Conservation (phyloP, 345 rosid species). For the Pistacia integerrima region DNA sequence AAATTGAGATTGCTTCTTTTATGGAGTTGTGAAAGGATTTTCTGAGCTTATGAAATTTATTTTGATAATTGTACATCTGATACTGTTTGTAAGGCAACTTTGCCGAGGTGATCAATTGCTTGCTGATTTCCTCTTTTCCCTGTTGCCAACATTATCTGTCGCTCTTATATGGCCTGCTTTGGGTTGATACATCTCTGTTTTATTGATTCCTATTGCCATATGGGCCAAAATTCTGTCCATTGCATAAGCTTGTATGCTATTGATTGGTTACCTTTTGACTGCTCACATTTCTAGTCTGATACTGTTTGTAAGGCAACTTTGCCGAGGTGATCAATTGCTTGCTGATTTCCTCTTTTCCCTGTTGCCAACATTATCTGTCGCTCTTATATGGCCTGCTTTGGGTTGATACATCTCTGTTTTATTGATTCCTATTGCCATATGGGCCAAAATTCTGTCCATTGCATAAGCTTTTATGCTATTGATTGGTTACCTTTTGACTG, state of each 20-base stretch:
- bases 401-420: conserved; percentile 10
- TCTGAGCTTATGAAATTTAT: not conserved
- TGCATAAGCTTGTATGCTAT: not conserved
- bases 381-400: conserved; percentile 15
- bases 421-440: conserved; percentile 12
- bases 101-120: conserved; percentile 45
- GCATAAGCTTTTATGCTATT: not conserved
- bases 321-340: conserved; percentile 45
- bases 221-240: conserved; percentile 6
- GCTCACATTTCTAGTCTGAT: not conserved
- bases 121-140: conserved; percentile 51
- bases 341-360: conserved; percentile 52
- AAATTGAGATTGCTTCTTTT: not conserved
- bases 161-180: conserved; percentile 18
- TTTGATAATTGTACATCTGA: not conserved
- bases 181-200: conserved; percentile 9
- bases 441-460: conserved; percentile 7
- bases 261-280: not conserved
- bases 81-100: conserved; percentile 31
- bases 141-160: conserved; percentile 44
- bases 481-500: not conserved
- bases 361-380: conserved; percentile 43
- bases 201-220: conserved; percentile 12
- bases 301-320: conserved; percentile 34
- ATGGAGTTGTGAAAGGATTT: not conserved